Base-by-base conservation (phyloP, 1,139 yeast species). In the Hyphopichia pseudoburtonii region DNA sequence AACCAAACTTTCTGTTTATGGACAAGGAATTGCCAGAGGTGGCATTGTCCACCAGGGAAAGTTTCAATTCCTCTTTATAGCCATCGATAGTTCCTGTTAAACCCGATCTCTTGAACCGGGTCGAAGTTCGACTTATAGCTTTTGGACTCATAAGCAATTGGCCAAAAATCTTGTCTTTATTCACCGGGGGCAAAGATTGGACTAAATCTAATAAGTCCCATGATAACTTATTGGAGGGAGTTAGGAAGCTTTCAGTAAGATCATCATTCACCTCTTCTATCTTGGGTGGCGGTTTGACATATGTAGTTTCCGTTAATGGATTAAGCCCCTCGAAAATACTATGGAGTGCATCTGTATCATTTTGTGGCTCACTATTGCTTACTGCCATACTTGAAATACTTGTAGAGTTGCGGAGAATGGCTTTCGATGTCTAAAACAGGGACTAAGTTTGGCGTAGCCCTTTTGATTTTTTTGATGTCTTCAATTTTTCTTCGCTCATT, bases 21-120 rank as follows among this genome's bases (percentile, higher is more conserved):
- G 95, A 82, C 36, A 89, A 64, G 0, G 96, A 86, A 45, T 82
- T 84, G 15, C 81, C 72, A 3, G 90, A 76, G 16, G 62, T 65
- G 16, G 84, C 80, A 41, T 72, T 71, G 32, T 71, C 74, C 1
- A 79, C 56, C 17, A 77, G 82, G 17, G 77, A 66, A 2, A 79
- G 62, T 34, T 76, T 76, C 22, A 73, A 57, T 36, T 70, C 74
- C 57, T 90, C 96, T 35, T 74, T 70, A 47, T 80, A 82, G 1
- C 80, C 75, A 1, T 66, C 64, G 12, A 92, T 80, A 9, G 62
- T 54, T 8, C 97, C 97, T 4, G 74, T 72, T 5, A 94, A 72
- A 1, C 98, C 98, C 11, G 70, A 60, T 50, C 98, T 66, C 46
- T 77, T 78, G 56, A 82, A 80, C 36, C 86, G 64, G 40, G 78